A percentile compares a stretch with the other conserved stretches of the same genome.
phyloP scores from a whole-genome alignment of 2,329 filamentous ascomycete genomes.

The Pseudogymnoascus destructans region DNA sequence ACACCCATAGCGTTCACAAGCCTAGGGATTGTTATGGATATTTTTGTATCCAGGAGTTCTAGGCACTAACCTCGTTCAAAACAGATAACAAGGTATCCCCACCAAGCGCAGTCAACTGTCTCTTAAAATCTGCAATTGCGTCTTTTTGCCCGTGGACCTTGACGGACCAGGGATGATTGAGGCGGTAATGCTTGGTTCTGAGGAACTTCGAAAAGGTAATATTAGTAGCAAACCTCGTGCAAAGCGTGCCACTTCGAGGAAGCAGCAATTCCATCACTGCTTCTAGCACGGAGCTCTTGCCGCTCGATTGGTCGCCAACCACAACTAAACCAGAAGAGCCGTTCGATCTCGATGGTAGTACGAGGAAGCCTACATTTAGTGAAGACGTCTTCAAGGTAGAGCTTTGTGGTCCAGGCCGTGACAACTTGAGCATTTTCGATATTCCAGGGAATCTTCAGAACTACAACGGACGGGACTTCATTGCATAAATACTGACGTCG shows the following conservation, averaged over 20 bases:
- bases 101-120: not conserved
- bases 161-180: not conserved
- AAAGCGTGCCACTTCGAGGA: constrained; percentile 28
- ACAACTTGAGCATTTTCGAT: constrained; percentile 45
- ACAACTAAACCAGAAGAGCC: constrained; percentile 22
- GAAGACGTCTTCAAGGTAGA: constrained; percentile 17
- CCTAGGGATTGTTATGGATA: not conserved
- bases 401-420: constrained; percentile 27
- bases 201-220: constrained; percentile 27
- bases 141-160: not conserved
- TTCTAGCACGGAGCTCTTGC: constrained; percentile 27
- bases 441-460: constrained; percentile 42
- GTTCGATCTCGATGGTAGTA: constrained; percentile 43
- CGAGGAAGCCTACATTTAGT: constrained; percentile 26
- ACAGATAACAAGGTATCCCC: not conserved
- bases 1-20: not conserved
- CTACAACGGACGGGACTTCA: not conserved
- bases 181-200: not conserved
- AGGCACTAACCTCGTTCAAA: not conserved
- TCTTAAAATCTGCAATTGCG: not conserved
- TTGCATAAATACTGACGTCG: constrained; percentile 12
- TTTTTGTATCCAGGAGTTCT: not conserved
- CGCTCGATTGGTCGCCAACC: constrained; percentile 30
- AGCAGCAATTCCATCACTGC: constrained; percentile 28
- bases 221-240: constrained; percentile 32